Evolutionary conservation across 2,329 filamentous ascomycete species (phyloP).

Genomic region (Xenosphaeropsis pyriputrescens): DNA sequence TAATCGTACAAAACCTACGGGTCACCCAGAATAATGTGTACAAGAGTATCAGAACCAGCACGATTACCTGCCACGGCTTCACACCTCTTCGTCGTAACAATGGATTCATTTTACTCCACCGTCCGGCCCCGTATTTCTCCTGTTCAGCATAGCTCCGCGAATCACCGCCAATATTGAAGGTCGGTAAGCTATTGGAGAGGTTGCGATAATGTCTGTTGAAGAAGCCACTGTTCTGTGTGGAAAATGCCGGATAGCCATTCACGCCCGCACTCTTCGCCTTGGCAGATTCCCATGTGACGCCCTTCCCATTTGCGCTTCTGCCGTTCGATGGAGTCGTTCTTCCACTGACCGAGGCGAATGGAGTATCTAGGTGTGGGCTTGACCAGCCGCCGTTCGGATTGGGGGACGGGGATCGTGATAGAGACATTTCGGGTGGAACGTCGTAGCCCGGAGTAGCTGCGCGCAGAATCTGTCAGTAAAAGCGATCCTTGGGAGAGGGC

Average conservation of each 20-base stretch:
- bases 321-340: slow-evolving; percentile 48
- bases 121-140: slow-evolving; percentile 55
- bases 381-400: slow-evolving; percentile 77
- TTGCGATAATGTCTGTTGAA: slow-evolving; percentile 73
- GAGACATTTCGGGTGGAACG: slow-evolving; percentile 52
- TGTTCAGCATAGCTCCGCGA: slow-evolving; percentile 49
- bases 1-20: slow-evolving; percentile 38
- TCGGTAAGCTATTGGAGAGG: slow-evolving; percentile 65
- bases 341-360: slow-evolving; percentile 38
- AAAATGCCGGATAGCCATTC: slow-evolving; percentile 64
- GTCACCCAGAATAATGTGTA: slow-evolving; percentile 56
- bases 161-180: slow-evolving; percentile 41
- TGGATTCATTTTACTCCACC: slow-evolving; percentile 32
- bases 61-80: slow-evolving; percentile 46
- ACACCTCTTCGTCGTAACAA: slow-evolving; percentile 34
- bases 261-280: slow-evolving; percentile 63
- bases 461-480: too few species aligned
- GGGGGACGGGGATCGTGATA: slow-evolving; percentile 80
- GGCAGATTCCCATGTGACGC: slow-evolving; percentile 69
- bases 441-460: too few species aligned
- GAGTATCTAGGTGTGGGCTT: slow-evolving; percentile 60
- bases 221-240: slow-evolving; percentile 72
- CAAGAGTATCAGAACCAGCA: slow-evolving; percentile 43
- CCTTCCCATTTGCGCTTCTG: slow-evolving; percentile 34
- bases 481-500: neutral